A percentile compares a stretch with the other conserved stretches of the same genome.
phyloP scores from a whole-genome alignment of 2,329 filamentous ascomycete species.

The Decorospora gaudefroyi region DNA sequence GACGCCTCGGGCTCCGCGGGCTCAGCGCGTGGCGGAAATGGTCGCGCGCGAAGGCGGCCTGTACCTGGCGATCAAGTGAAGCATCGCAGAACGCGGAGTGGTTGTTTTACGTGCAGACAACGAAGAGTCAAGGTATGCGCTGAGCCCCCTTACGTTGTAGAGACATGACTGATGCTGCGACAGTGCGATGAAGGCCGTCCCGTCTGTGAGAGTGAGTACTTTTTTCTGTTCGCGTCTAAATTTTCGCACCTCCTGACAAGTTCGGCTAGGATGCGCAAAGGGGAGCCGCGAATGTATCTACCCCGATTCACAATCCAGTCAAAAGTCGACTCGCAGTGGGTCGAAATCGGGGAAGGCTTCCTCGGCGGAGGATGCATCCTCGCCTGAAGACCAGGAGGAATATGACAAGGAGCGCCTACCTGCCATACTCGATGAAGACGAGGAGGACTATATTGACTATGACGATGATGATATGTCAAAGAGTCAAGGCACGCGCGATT shows the following conservation, averaged over 20 bases:
- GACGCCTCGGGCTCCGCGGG: slow-evolving; percentile 36
- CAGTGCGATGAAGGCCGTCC: slow-evolving; percentile 91
- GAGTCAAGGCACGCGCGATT: slow-evolving; percentile 39
- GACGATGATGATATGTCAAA: slow-evolving; percentile 26
- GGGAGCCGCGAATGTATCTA: slow-evolving; percentile 90
- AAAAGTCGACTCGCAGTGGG: slow-evolving; percentile 53
- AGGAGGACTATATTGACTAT: slow-evolving; percentile 48
- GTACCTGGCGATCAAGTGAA: slow-evolving; percentile 72
- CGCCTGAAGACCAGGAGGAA: slow-evolving; percentile 55
- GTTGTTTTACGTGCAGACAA: slow-evolving; percentile 89
- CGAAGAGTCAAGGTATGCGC: slow-evolving; percentile 73
- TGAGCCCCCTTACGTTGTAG: neutral
- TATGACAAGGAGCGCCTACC: slow-evolving; percentile 50
- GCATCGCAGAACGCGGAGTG: slow-evolving; percentile 88
- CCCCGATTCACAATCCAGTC: slow-evolving; percentile 68
- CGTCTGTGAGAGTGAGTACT: slow-evolving; percentile 71
- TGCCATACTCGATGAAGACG: slow-evolving; percentile 53
- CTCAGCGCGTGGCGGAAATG: slow-evolving; percentile 34
- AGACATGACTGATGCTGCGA: slow-evolving; percentile 21
- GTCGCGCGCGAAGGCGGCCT: slow-evolving; percentile 38
- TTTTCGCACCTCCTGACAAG: slow-evolving; percentile 20
- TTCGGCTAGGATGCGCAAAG: slow-evolving; percentile 75
- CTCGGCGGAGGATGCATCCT: slow-evolving; percentile 55
- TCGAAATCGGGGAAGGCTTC: slow-evolving; percentile 52
- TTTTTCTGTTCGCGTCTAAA: slow-evolving; percentile 5